Evolutionary conservation across 805 yeast species (phyloP).

Genomic region (Phaffomyces thermotolerans): DNA sequence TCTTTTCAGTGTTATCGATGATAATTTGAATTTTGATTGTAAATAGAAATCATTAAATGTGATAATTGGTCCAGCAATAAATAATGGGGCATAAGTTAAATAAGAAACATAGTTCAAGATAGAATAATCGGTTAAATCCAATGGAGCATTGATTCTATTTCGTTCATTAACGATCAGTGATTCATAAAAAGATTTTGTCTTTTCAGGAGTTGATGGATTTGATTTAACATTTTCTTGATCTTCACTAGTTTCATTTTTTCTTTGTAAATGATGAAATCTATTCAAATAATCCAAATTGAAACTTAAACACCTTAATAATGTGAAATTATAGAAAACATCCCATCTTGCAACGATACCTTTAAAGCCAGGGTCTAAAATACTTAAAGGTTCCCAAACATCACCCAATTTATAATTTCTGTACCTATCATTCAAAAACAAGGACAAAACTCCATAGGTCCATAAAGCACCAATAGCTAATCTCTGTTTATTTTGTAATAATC

Average conservation of each 20-base stretch:
- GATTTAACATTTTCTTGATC: conserved; percentile 21
- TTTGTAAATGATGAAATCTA: conserved; percentile 23
- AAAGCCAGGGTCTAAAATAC: conserved; percentile 50
- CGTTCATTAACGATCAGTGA: conserved; percentile 41
- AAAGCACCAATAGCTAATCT: conserved; percentile 36
- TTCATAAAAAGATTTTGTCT: conserved; percentile 9
- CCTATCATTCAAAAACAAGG: conserved; percentile 71
- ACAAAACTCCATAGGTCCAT: conserved; percentile 77
- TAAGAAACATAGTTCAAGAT: conserved; percentile 68
- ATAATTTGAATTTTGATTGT: conserved; percentile 54
- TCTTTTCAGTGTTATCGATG: conserved; percentile 50
- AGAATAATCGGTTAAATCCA: conserved; percentile 53
- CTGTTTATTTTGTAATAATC: conserved; percentile 25
- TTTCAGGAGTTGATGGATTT: conserved; percentile 15
- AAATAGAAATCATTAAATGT: conserved; percentile 87
- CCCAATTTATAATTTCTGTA: conserved; percentile 50
- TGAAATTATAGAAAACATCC: conserved; percentile 94
- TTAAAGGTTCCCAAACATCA: conserved; percentile 31
- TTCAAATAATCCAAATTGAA: conserved; percentile 71
- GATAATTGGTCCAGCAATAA: conserved; percentile 91
- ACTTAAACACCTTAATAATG: conserved; percentile 76
- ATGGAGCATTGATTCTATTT: conserved; percentile 56
- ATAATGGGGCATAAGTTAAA: conserved; percentile 77
- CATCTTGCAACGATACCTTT: conserved; percentile 81
- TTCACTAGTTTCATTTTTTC: conserved; percentile 8